Conservation (phyloP, 2,329 filamentous ascomycete species). For the Fusarium luffae region DNA sequence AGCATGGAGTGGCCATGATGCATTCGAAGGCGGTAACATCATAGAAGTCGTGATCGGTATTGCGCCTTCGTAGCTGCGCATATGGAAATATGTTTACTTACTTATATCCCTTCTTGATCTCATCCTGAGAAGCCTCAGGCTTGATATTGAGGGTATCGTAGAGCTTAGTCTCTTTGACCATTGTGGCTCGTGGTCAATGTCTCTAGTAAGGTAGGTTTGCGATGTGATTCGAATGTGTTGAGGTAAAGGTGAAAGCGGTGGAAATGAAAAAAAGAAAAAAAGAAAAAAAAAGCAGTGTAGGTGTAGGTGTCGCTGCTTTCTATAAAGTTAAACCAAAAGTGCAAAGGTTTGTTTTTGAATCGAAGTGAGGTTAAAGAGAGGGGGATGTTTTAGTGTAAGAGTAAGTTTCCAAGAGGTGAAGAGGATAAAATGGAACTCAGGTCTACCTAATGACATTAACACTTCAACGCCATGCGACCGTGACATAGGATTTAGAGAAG, state of each 20-base stretch:
- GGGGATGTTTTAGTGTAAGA: constrained; percentile 26
- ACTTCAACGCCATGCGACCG: constrained; percentile 33
- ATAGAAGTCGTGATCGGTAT: not conserved
- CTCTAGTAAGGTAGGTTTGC: constrained; percentile 3
- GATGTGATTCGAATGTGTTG: constrained; percentile 12
- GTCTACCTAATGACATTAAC: constrained; percentile 33
- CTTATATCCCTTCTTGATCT: constrained; percentile 97
- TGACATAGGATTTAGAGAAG: constrained; percentile 30
- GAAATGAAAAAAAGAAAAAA: constrained; percentile 17
- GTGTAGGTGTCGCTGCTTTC: constrained; percentile 15
- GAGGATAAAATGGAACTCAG: constrained; percentile 29
- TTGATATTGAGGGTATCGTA: constrained; percentile 88
- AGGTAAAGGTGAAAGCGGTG: constrained; percentile 13
- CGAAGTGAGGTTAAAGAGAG: constrained; percentile 23
- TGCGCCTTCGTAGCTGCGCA: not conserved
- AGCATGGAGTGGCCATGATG: not conserved
- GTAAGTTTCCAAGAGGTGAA: constrained; percentile 42
- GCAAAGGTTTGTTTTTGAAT: constrained; percentile 4
- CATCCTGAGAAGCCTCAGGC: constrained; percentile 84
- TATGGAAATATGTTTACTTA: constrained; percentile 56
- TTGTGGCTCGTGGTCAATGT: constrained; percentile 57
- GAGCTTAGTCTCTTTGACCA: constrained; percentile 96
- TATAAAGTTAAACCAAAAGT: constrained; percentile 25
- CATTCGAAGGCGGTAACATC: not conserved
- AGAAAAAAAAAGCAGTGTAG: not conserved